These are phyloP conservation scores for Leishmania amazonensis DNA, from an alignment of 208 protist genomes.

Conservation along the genomic window DNA sequence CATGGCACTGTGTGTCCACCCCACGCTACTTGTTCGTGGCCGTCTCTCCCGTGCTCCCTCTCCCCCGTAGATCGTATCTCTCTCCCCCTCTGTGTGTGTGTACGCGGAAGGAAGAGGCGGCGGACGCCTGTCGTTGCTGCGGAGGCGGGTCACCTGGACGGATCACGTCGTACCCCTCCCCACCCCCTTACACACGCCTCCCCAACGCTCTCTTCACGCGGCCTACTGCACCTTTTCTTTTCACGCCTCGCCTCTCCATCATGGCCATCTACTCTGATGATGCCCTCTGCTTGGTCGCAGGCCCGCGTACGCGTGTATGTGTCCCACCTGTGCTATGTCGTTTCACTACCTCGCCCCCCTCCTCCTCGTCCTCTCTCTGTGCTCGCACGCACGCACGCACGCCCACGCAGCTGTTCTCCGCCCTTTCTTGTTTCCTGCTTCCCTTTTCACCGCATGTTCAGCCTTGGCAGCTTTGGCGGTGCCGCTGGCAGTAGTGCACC, in stretches of 20 bases:
- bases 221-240: neutral
- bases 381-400: neutral
- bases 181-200: neutral
- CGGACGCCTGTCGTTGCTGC: neutral
- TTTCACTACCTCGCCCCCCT: neutral
- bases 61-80: neutral
- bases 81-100: too few species aligned
- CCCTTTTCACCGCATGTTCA: conserved; percentile 5
- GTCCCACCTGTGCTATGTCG: neutral
- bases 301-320: neutral
- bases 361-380: neutral
- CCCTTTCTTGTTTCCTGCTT: conserved; percentile 4
- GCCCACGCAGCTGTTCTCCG: neutral
- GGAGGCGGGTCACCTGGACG: neutral
- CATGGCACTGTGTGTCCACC: neutral
- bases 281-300: neutral
- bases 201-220: neutral
- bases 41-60: neutral
- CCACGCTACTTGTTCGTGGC: neutral
- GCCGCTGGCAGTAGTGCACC: conserved; percentile 1
- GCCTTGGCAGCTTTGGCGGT: conserved; percentile 4
- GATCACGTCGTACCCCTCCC: neutral
- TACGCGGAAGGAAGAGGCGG: neutral
- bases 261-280: neutral
- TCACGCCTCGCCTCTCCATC: neutral